phyloP scores from a whole-genome alignment of 495 filamentous ascomycete genomes.

The Amorphotheca resinae region DNA sequence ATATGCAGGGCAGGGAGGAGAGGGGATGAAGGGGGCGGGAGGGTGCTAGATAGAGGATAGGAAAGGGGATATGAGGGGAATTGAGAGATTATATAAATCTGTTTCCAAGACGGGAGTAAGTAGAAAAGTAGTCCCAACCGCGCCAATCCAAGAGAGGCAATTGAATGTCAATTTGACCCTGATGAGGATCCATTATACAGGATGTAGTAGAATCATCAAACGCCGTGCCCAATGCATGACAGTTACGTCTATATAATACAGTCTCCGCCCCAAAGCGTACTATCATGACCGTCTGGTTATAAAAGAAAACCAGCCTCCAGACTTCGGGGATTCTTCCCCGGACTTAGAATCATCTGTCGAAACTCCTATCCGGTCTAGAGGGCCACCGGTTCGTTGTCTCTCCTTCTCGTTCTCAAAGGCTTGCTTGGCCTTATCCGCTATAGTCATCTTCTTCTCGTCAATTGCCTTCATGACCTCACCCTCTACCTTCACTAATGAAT shows the following conservation, averaged over 20 bases:
- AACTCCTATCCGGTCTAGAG: conserved; percentile 32
- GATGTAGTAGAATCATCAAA: conserved; percentile 5
- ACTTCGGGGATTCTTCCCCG: conserved; percentile 11
- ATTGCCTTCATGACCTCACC: conserved; percentile 28
- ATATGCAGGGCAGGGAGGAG: no score
- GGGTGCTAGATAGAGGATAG: no score
- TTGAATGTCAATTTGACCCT: conserved; percentile 1
- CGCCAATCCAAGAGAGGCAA: no score
- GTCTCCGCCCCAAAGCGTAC: conserved; percentile 8
- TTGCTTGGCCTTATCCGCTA: conserved; percentile 27
- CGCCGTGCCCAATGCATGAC: conserved; percentile 15
- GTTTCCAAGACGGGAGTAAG: no score
- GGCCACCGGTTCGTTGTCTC: conserved; percentile 35
- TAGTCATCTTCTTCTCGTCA: conserved; percentile 21
- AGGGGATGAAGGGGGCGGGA: no score
- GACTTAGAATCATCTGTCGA: neutral
- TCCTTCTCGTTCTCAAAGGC: conserved; percentile 39
- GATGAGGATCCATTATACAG: neutral
- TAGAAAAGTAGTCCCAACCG: no score
- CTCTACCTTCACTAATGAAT: conserved; percentile 24
- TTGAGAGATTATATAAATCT: no score
- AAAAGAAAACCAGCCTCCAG: conserved; percentile 18
- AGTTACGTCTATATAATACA: conserved; percentile 20
- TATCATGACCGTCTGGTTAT: conserved; percentile 13
- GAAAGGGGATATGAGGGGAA: no score